Base-by-base conservation (phyloP, 306 rosid species). In the Amphicarpaea edgeworthii region DNA sequence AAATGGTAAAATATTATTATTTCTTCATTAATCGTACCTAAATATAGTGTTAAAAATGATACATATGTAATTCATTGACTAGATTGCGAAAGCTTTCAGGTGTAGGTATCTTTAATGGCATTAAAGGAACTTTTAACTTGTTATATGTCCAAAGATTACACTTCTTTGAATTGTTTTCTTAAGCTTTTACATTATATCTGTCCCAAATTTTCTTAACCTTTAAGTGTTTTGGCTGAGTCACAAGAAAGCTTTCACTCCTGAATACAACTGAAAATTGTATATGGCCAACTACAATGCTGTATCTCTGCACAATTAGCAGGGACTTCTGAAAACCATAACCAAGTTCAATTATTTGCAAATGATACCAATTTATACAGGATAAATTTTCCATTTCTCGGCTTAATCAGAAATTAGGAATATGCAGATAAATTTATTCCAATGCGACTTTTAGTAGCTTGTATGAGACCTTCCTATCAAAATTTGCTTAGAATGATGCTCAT, bases 1-100 rank as follows among this genome's bases (percentile, higher is more conserved):
- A 93, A 84, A 89, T 84, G 96, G 98, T 91, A 62, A 68, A 89
- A 68, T 76, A 63, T 42, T 72, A 19, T n/a, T 51, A 51, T 40
- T 54, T 64, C 71, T 59, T 65, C 16, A 15, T 58, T 40, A 45
- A 38, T 28, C 65, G 55, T 43, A 51, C 63, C 41, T 63, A 38
- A 24, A 54, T 3, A 53, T 20, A 45, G 51, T 59, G 60, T 62
- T 75, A 43, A n/a, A 69, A 37, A 46, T 62, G 41, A 43, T 47
- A 32, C 72, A 28, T 69, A 61, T 61, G 40, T 54, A 80, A 73
- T 46, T 66, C 59, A 11, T 37, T 73, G 65, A 24, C 8, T 15
- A 21, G 21, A 2, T 68, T 81, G 24, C 49, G 68, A 50, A 81
- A 49, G 14, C 43, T 59, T 46, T 55, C 60, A 54, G 66, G 58